Base-by-base conservation (phyloP, 208 protist genomes). In the Wallacemonas rigidus region DNA sequence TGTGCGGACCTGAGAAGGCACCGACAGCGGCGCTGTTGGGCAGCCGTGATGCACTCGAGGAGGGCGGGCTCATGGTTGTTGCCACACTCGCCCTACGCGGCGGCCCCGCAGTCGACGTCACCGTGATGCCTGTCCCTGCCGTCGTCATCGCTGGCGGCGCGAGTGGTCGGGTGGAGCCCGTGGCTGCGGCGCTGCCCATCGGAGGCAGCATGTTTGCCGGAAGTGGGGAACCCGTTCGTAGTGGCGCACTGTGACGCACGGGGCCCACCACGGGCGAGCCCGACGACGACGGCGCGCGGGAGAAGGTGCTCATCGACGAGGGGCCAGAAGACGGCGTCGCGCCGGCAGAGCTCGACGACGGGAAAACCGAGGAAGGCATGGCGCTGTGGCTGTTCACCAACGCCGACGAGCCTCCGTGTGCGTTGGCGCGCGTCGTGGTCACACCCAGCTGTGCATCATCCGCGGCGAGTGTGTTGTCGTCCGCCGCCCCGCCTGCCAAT, bases 1-100 rank as follows among this genome's bases (percentile, higher is more conserved):
- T 26, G 26, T 26, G 26, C 26, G 26, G 26, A 26, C 26, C 26
- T 26, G 26, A 26, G 26, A 26, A 26, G 26, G 26, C 26, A 26
- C 26, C 26, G 14, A 62, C 12, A 17, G 41, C 61, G 15, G 61
- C 38, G 15, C 15, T 67, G 61, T 51, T 67, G 26, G 11, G 9
- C 61, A 67, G 26, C 15, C 48, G 48, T 53, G 48, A 53, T 53
- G 48, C 17, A 60, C 57, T 38, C 6, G 57, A 14, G 38, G 57
- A 63, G 36, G 39, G n/a, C 26, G 36, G 57, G 39, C n/a, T n/a
- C 9, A 38, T 2, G 36, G 56, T 41, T 40, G 51, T 56, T 5
- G 56, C 56, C 35, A 62, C 56, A 17, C 56, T 62, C 56, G 56
- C 56, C 17, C 56, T 38, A 40, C 56, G 56, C 17, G 56, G 38